phyloP scores from a whole-genome alignment of 352 stramenopile genomes.

The Phytopythium mirpurense region DNA sequence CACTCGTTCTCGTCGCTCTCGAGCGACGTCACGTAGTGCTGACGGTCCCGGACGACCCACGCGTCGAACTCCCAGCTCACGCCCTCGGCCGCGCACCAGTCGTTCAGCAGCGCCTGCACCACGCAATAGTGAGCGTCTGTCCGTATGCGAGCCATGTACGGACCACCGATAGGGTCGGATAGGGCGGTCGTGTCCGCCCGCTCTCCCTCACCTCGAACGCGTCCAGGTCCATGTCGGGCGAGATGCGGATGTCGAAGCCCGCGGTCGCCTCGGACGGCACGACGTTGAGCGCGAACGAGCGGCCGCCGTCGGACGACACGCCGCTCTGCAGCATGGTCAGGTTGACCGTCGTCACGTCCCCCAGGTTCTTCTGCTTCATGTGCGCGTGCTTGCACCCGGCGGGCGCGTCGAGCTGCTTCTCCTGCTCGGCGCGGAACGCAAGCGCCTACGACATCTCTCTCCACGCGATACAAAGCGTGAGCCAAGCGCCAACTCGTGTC shows the following conservation, averaged over 20 bases:
- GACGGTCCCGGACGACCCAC: neutral
- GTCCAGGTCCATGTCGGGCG: slow-evolving; percentile 75
- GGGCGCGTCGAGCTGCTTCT: slow-evolving; percentile 66
- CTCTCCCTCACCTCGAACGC: slow-evolving; percentile 86
- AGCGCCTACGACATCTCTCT: slow-evolving; percentile 67
- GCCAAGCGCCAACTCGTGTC: no score
- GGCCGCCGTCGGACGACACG: slow-evolving; percentile 75
- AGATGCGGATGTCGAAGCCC: slow-evolving; percentile 94
- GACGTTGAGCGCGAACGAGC: slow-evolving; percentile 91
- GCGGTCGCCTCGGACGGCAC: slow-evolving; percentile 90
- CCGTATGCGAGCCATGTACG: no score
- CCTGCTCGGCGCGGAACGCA: slow-evolving; percentile 86
- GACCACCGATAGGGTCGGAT: no score
- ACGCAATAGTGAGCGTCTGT: no score
- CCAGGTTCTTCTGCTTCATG: slow-evolving; percentile 88
- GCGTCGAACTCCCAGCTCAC: slow-evolving; percentile 79
- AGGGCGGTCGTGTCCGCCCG: no score
- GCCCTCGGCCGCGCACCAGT: slow-evolving; percentile 86
- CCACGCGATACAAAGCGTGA: no score
- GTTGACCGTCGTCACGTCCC: slow-evolving; percentile 95
- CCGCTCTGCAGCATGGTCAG: slow-evolving; percentile 91
- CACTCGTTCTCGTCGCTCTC: slow-evolving; percentile 6
- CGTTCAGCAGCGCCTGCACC: slow-evolving; percentile 38
- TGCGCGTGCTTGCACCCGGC: slow-evolving; percentile 90
- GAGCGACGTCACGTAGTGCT: slow-evolving; percentile 7